These are phyloP conservation scores for Cynara cardunculus DNA, from an alignment of 129 eudicot species.

Conservation along the genomic window DNA sequence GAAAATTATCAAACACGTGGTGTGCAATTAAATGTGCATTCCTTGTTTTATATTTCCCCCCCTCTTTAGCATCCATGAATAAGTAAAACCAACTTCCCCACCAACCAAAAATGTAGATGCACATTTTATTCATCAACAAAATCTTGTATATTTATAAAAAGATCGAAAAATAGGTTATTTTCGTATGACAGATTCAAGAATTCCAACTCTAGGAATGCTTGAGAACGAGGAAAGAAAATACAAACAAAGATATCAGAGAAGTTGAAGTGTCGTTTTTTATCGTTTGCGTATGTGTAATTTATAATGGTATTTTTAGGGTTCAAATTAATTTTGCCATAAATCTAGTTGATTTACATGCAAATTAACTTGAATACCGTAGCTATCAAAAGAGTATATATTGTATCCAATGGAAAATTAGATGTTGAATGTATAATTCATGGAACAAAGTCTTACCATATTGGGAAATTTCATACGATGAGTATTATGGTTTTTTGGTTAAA, in stretches of 20 bases:
- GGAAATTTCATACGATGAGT: background rate
- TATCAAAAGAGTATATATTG: background rate
- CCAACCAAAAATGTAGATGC: background rate
- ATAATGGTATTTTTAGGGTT: background rate
- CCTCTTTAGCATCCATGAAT: background rate
- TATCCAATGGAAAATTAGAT: background rate
- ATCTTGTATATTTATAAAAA: background rate
- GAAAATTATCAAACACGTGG: slow-evolving; percentile 30
- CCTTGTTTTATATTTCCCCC: background rate
- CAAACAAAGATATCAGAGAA: background rate
- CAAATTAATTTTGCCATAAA: background rate
- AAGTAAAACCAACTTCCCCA: background rate
- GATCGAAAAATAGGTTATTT: background rate
- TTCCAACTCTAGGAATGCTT: background rate
- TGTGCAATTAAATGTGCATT: slow-evolving; percentile 14
- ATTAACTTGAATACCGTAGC: background rate
- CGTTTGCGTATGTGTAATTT: background rate
- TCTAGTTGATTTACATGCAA: background rate
- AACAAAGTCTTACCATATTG: background rate
- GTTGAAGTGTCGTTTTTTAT: background rate
- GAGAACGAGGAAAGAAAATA: background rate
- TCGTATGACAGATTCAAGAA: background rate
- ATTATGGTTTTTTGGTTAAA: background rate
- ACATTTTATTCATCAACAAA: background rate
- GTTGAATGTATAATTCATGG: background rate